These are phyloP conservation scores for Cryptosporidium sp. DNA, from an alignment of 169 alveolate species.

Conservation along the genomic window DNA sequence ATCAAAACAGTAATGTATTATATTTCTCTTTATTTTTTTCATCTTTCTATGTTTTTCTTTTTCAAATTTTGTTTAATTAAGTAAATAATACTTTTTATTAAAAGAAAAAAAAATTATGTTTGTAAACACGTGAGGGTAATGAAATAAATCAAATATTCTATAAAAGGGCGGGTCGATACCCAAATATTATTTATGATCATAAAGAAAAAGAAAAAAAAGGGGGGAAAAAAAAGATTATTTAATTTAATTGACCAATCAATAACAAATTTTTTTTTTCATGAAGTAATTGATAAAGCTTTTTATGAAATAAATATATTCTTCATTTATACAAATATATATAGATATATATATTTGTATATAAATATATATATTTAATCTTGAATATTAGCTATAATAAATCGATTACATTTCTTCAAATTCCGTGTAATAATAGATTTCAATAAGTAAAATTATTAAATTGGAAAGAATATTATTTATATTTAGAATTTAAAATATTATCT, in stretches of 20 bases:
- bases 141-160: not conserved
- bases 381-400: too few species aligned
- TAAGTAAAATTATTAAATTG: too few species aligned
- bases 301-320: too few species aligned
- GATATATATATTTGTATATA: too few species aligned
- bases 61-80: not conserved
- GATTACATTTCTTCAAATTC: not conserved
- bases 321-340: too few species aligned
- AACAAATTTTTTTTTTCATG: not conserved
- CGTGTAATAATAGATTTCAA: not conserved
- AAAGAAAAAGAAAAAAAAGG: not conserved
- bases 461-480: too few species aligned
- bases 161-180: constrained; percentile 12
- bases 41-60: not conserved
- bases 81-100: not conserved
- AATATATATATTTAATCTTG: not conserved
- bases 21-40: not conserved
- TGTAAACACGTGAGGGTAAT: not conserved
- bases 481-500: not conserved
- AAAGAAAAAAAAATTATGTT: not conserved
- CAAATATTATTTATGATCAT: not conserved
- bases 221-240: not conserved
- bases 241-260: not conserved
- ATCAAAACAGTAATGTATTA: not conserved
- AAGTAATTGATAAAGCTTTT: not conserved